Conservation (phyloP, 148 eudicot species). For the Rhododendron ferrugineum region DNA sequence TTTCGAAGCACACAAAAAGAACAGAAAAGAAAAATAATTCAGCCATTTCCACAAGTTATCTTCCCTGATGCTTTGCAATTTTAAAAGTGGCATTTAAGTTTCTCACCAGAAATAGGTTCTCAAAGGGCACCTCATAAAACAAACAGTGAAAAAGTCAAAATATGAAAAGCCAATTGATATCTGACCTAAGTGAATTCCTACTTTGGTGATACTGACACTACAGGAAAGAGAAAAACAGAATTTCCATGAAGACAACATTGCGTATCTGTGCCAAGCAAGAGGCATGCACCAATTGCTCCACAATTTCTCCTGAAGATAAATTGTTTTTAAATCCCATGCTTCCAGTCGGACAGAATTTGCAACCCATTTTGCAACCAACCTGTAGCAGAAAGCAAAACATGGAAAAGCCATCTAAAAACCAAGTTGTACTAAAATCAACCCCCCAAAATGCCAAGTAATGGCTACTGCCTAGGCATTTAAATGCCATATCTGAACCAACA, state of each 20-base stretch:
- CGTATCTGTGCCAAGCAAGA: constrained; percentile 67
- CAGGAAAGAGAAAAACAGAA: neutral
- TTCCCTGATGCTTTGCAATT: neutral
- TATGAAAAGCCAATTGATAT: neutral
- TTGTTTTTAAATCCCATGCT: constrained; percentile 95
- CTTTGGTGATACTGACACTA: neutral
- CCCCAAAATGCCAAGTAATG: neutral
- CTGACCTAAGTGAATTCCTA: neutral
- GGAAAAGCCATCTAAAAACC: neutral
- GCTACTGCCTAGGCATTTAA: neutral
- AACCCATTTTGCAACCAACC: constrained; percentile 99
- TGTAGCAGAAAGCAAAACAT: constrained; percentile 10
- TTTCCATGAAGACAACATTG: constrained; percentile 17
- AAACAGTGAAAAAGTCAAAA: neutral
- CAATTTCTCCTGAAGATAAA: constrained; percentile 83
- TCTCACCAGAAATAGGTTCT: neutral
- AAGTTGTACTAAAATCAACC: neutral
- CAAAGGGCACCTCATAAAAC: neutral
- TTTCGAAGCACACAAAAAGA: neutral
- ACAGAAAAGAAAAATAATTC: neutral
- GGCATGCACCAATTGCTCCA: constrained; percentile 95
- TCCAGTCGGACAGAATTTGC: constrained; percentile 94
- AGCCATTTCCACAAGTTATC: neutral
- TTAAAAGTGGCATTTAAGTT: neutral
- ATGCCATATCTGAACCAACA: neutral